Evolutionary conservation across 768 basidiomycete genomes (phyloP), one percentile per base, ranked within the genome.

Genomic region (Pisolithus marmoratus): DNA sequence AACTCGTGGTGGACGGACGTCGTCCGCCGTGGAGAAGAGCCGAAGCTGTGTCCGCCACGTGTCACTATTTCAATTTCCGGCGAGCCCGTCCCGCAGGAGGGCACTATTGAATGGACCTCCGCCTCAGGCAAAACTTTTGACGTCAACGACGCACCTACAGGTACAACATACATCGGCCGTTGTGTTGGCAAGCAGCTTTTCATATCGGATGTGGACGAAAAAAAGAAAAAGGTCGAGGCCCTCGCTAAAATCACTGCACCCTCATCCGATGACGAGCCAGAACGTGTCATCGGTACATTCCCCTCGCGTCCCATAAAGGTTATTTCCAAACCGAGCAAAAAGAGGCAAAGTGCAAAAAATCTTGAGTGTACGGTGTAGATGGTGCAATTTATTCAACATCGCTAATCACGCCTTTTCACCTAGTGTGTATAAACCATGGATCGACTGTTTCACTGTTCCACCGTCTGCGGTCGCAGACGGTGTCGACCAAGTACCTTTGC

Each of bases 261-360:
- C 8, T 79, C 82, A 15, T 82, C 83, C 46, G 88, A 90, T 47
- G 86, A 90, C 54, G 86, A 89, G 64, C 81, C 83, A 52, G 89
- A 92, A 64, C 80, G 86, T 37, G 76, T 92, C 34, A 83, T 97
- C 59, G 94, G 94, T 20, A 80, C 82, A 19, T 97, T 97, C 73
- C 86, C 90, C 41, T 91, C 90, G 58, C 85, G 88, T 43, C 85
- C 94, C n/a, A 97, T 98, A 77, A 94, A 94, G 69, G 91, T 98
- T 62, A 97, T 98, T 72, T 92, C 89, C 72, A 98, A 97, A 69
- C 95, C 95, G 4, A 92, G 90, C 74, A 96, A 97, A 78, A 96
- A 96, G 79, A 80, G 92, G 60, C 87, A 92, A 69, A 91, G 87
- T 64, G 90, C 87, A 43, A 95, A 95, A 77, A 93, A 91, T 60